Evolutionary conservation across 2,329 filamentous ascomycete genomes (phyloP).

Genomic region (Trichoderma endophyticum): DNA sequence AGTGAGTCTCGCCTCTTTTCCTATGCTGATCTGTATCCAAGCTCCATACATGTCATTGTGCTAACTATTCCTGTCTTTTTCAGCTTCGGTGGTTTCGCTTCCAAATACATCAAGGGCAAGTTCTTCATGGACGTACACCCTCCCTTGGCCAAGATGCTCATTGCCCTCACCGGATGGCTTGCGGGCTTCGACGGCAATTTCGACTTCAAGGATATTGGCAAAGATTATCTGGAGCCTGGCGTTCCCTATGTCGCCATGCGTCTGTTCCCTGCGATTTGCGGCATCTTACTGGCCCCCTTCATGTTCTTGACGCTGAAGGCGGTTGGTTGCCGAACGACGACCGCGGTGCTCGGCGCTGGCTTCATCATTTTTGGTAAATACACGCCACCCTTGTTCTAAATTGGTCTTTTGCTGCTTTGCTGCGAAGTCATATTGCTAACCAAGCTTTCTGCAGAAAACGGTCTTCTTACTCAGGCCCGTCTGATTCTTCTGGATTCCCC

Average conservation of each 20-base stretch:
- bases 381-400: neutral
- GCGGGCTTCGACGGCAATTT: constrained; percentile 94
- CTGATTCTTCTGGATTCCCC: constrained; percentile 95
- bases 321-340: constrained; percentile 80
- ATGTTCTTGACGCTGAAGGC: constrained; percentile 96
- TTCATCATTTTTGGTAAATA: constrained; percentile 85
- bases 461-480: constrained; percentile 88
- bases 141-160: constrained; percentile 91
- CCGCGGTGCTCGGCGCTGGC: constrained; percentile 76
- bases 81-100: constrained; percentile 96
- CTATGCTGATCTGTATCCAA: neutral
- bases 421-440: constrained; percentile 26
- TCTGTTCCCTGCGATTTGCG: constrained; percentile 83
- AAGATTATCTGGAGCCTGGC: constrained; percentile 91
- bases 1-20: constrained; percentile 59
- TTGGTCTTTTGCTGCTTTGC: neutral
- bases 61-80: neutral
- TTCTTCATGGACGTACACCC: constrained; percentile 99
- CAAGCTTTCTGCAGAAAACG: constrained; percentile 66
- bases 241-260: constrained; percentile 99
- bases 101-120: constrained; percentile 97
- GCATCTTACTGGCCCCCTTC: constrained; percentile 81
- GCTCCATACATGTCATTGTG: neutral
- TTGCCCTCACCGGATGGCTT: constrained; percentile 90
- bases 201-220: constrained; percentile 99